phyloP scores from a whole-genome alignment of 1,139 yeast genomes.

The Yamadazyma taylorii region DNA sequence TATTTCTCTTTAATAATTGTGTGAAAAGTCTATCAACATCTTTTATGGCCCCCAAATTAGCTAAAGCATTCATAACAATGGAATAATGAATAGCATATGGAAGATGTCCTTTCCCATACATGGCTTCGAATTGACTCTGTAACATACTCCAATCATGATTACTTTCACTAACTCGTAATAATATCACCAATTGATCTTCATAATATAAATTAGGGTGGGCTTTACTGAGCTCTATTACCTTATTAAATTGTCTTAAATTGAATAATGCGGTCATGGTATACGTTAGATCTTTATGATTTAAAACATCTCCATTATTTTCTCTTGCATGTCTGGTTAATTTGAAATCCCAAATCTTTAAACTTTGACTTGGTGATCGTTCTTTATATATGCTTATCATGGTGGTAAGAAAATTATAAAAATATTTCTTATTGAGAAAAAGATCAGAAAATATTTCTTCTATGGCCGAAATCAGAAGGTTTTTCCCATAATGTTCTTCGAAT shows the following conservation, averaged over 20 bases:
- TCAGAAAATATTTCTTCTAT: slow-evolving; percentile 5
- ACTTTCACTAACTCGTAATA: slow-evolving; percentile 51
- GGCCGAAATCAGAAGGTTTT: not conserved
- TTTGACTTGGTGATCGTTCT: slow-evolving; percentile 20
- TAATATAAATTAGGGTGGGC: slow-evolving; percentile 25
- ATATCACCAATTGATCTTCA: slow-evolving; percentile 43
- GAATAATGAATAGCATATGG: slow-evolving; percentile 63
- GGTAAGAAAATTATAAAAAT: slow-evolving; percentile 22
- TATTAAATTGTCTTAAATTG: slow-evolving; percentile 21
- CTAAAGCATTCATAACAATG: slow-evolving; percentile 63
- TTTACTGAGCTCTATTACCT: slow-evolving; percentile 28
- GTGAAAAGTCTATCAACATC: slow-evolving; percentile 54
- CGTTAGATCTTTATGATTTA: slow-evolving; percentile 27
- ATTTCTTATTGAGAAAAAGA: slow-evolving; percentile 4
- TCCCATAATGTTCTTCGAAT: not conserved
- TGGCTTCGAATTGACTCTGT: slow-evolving; percentile 60
- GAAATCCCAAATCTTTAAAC: slow-evolving; percentile 27
- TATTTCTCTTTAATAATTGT: slow-evolving; percentile 45
- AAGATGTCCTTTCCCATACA: slow-evolving; percentile 56
- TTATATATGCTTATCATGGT: slow-evolving; percentile 22
- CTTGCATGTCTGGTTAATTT: slow-evolving; percentile 17
- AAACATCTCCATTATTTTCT: not conserved
- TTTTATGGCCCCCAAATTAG: slow-evolving; percentile 53
- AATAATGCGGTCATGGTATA: slow-evolving; percentile 31
- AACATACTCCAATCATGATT: slow-evolving; percentile 58